Evolutionary conservation across 2,329 filamentous ascomycete genomes (phyloP), one percentile per base, ranked within the genome.

Genomic region (Calonectria henricotiae): DNA sequence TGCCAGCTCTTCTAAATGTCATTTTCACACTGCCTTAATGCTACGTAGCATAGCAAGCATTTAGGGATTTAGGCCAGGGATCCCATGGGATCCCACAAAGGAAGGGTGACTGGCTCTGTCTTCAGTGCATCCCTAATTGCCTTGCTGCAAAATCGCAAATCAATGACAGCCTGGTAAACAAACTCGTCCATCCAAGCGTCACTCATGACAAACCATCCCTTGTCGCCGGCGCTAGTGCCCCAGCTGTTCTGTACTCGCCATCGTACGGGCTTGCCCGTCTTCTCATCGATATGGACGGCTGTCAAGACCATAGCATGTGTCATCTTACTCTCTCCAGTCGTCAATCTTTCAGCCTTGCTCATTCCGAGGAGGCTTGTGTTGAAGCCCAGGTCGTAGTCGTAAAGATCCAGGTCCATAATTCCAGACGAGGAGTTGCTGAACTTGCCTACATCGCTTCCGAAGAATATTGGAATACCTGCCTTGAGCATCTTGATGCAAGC

Each of bases 291-390:
- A 79, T 98, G 94, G 54, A 97, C 95, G 0, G 90, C 95, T 2
- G 94, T 97, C 71, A 98, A 83, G 0, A 97, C 94, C 95, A 97
- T 97, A 5, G 95, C 95, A 78, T 97, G 95, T 1, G 94, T 97
- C 94, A 98, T 97, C 62, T 89, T 87, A 65, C 89, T 92, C 83
- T 97, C 94, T 12, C 93, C 91, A 0, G 91, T 92, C 76, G 89
- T 85, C 54, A 98, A 84, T 4, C 94, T 86, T 76, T 94, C 89
- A 0, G 92, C 92, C 83, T 97, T 97, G 77, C 85, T 89, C 88
- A 97, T 88, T 20, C 89, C 90, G 9, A 96, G 86, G 27, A 97
- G 85, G 66, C 86, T 87, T 71, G 94, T 87, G 76, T 95, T 94
- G 82, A 97, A 94, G n/a, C 93, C 94, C 1, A 97, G 88, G 76